Evolutionary conservation across 1,139 yeast genomes (phyloP).

Genomic region (Barnettozyma hawaiiensis): DNA sequence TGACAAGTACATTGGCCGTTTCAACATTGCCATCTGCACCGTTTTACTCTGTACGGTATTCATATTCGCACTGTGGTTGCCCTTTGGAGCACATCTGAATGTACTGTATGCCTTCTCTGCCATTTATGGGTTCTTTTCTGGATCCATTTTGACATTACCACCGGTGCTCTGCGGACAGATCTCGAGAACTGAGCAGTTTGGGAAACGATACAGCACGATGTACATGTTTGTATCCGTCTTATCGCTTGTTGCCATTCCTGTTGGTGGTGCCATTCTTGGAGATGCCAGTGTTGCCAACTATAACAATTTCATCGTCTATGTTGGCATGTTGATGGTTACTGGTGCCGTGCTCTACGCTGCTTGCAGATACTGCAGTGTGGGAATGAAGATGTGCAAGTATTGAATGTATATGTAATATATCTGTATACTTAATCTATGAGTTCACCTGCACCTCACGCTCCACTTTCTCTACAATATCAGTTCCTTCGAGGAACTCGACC

Average conservation of each 20-base stretch:
- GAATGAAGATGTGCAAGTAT: conserved; percentile 23
- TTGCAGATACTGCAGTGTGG: conserved; percentile 35
- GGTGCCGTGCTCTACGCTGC: conserved; percentile 28
- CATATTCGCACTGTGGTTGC: conserved; percentile 47
- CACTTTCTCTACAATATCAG: not conserved
- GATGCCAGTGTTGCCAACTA: conserved; percentile 30
- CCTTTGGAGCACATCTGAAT: conserved; percentile 38
- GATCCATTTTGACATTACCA: conserved; percentile 39
- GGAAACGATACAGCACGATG: conserved; percentile 44
- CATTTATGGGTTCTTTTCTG: conserved; percentile 48
- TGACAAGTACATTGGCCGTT: conserved; percentile 46
- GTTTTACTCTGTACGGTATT: conserved; percentile 33
- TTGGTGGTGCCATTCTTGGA: conserved; percentile 37
- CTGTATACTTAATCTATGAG: too few relatives aligned
- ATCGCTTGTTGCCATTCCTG: conserved; percentile 40
- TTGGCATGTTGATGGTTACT: conserved; percentile 31
- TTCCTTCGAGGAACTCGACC: conserved; percentile 7
- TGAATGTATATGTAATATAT: not conserved
- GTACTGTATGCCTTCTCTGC: conserved; percentile 37
- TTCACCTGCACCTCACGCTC: conserved; percentile 1
- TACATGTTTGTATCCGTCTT: conserved; percentile 40
- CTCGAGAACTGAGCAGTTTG: conserved; percentile 45
- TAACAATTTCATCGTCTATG: conserved; percentile 33
- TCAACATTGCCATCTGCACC: conserved; percentile 43
- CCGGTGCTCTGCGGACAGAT: conserved; percentile 55